phyloP scores from a whole-genome alignment of 179 eudicot species.

The Silene noctiflora region DNA sequence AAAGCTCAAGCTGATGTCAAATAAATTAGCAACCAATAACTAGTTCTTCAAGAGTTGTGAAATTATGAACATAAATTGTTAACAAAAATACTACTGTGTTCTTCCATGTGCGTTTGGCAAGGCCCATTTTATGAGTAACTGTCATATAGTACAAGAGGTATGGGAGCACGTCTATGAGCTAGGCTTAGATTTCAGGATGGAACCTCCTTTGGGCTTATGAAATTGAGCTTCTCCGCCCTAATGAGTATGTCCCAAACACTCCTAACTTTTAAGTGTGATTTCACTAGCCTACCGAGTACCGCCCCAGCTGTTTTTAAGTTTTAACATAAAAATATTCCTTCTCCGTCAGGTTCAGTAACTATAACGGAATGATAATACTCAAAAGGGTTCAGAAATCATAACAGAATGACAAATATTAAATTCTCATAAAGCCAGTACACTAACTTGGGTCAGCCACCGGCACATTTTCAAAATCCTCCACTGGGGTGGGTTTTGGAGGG shows the following conservation, averaged over 20 bases:
- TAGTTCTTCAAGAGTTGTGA: background rate
- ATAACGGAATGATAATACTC: background rate
- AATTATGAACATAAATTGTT: background rate
- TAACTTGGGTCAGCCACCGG: conserved; percentile 50
- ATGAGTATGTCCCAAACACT: too few species aligned
- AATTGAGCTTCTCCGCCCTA: too few species aligned
- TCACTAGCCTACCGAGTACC: background rate
- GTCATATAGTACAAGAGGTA: background rate
- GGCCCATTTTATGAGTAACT: too few species aligned
- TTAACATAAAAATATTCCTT: background rate
- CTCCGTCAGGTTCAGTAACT: background rate
- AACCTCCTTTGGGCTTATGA: too few species aligned
- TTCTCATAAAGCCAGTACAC: conserved; percentile 23
- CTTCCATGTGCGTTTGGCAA: too few species aligned
- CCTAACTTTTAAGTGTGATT: too few species aligned
- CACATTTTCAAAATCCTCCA: conserved; percentile 34
- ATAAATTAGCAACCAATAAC: background rate
- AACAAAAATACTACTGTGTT: background rate
- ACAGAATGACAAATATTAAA: background rate
- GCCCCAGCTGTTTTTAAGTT: background rate
- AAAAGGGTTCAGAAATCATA: background rate
- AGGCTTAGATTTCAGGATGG: too few species aligned
- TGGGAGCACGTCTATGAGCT: too few species aligned
- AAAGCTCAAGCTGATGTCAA: background rate
- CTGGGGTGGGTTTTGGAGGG: conserved; percentile 29